Conservation (phyloP, 2,329 filamentous ascomycete species). For the Xylariaceae sp. region DNA sequence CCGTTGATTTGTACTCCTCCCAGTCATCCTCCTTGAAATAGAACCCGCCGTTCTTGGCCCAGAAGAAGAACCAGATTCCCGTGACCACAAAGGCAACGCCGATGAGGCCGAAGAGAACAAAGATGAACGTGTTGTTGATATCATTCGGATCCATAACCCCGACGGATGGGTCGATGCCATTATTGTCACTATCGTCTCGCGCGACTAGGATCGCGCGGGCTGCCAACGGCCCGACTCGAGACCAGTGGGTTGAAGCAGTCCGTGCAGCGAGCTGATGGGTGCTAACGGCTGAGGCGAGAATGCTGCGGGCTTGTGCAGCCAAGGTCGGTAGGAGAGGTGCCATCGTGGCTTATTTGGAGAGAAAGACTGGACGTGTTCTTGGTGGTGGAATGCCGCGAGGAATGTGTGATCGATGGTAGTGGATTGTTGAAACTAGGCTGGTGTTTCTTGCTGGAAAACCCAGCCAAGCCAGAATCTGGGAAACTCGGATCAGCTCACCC, state of each 20-base stretch:
- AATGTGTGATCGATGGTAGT: slow-evolving; percentile 14
- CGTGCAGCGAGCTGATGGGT: slow-evolving; percentile 36
- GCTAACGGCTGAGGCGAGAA: slow-evolving; percentile 33
- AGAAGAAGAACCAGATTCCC: slow-evolving; percentile 98
- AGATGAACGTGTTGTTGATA: slow-evolving; percentile 73
- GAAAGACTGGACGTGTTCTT: neutral
- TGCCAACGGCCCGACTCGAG: slow-evolving; percentile 49
- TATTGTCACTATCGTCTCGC: slow-evolving; percentile 42
- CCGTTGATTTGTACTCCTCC: slow-evolving; percentile 98
- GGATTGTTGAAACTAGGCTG: slow-evolving; percentile 29
- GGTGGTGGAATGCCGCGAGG: slow-evolving; percentile 9
- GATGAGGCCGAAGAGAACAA: slow-evolving; percentile 85
- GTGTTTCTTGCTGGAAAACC: slow-evolving; percentile 35
- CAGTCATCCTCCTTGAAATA: slow-evolving; percentile 84
- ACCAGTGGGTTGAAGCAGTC: slow-evolving; percentile 35
- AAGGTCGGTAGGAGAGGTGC: slow-evolving; percentile 41
- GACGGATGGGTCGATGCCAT: slow-evolving; percentile 46
- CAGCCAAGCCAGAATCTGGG: slow-evolving; percentile 33
- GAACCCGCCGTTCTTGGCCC: slow-evolving; percentile 96
- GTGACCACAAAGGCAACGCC: slow-evolving; percentile 76
- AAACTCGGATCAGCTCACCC: slow-evolving; percentile 21
- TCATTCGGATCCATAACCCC: slow-evolving; percentile 60
- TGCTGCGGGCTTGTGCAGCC: slow-evolving; percentile 39
- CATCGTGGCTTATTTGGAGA: slow-evolving; percentile 31
- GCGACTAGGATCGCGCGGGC: slow-evolving; percentile 51